Evolutionary conservation across 371 early-diverging fungal genomes (phyloP).

Genomic region (Smittium mucronatum): DNA sequence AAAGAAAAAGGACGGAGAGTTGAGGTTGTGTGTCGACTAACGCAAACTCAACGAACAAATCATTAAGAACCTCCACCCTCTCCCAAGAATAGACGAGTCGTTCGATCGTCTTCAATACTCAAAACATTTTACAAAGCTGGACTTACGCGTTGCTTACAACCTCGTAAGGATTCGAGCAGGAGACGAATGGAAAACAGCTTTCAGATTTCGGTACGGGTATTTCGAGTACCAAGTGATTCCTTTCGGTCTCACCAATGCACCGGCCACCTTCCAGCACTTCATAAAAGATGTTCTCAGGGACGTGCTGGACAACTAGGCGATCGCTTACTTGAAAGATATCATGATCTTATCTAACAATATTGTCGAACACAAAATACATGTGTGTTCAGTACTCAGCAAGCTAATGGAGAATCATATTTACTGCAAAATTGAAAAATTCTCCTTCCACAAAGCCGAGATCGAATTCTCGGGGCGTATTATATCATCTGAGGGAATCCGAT

Average conservation of each 20-base stretch:
- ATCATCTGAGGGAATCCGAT: too few species aligned
- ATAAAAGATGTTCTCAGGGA: conserved; percentile 9
- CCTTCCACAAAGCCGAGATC: conserved; percentile 25
- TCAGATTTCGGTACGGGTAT: conserved; percentile 21
- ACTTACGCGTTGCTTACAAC: conserved; percentile 27
- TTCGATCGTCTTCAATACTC: conserved; percentile 19
- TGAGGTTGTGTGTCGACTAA: conserved; percentile 37
- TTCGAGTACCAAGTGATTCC: conserved; percentile 33
- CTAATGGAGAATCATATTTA: conserved; percentile 24
- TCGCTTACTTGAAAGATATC: conserved; percentile 33
- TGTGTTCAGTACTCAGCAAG: conserved; percentile 21
- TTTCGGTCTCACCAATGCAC: conserved; percentile 22
- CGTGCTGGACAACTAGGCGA: conserved; percentile 6
- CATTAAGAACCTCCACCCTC: conserved; percentile 9
- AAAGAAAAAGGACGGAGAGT: conserved; percentile 39
- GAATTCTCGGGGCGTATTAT: conserved; percentile 37
- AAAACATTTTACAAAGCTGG: conserved; percentile 31
- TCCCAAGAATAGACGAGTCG: conserved; percentile 27
- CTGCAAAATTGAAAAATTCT: conserved; percentile 32
- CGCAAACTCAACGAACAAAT: conserved; percentile 14
- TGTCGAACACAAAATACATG: conserved; percentile 21
- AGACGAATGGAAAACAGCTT: conserved; percentile 31
- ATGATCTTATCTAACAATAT: conserved; percentile 23
- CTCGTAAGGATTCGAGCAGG: conserved; percentile 14
- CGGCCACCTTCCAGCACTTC: conserved; percentile 9